Evolutionary conservation across 192 early-diverging fungal species (phyloP).

Genomic region (Backusella liffmaniae): DNA sequence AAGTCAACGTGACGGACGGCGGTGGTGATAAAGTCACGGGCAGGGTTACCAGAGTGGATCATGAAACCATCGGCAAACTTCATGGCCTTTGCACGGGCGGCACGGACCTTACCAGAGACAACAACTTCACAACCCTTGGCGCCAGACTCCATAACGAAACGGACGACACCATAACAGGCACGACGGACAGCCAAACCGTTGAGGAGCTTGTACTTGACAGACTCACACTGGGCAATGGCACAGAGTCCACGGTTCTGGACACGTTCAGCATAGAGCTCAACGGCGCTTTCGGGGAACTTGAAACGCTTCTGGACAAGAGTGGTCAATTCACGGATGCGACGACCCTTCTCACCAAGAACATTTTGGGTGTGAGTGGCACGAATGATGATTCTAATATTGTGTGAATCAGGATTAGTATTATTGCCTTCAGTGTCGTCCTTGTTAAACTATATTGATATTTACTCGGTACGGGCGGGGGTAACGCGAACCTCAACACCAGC

Average conservation of each 20-base stretch:
- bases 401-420: background rate
- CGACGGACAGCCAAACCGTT: constrained; percentile 94
- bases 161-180: constrained; percentile 97
- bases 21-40: constrained; percentile 91
- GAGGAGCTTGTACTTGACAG: constrained; percentile 96
- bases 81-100: constrained; percentile 99
- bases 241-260: constrained; percentile 96
- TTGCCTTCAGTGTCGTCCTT: too few relatives aligned
- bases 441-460: background rate
- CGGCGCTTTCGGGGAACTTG: constrained; percentile 98
- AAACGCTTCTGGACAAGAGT: constrained; percentile 99
- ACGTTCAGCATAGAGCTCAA: constrained; percentile 98
- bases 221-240: constrained; percentile 98
- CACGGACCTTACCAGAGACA: constrained; percentile 99
- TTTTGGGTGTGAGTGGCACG: constrained; percentile 98
- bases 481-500: constrained; percentile 99
- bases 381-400: constrained; percentile 78
- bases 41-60: constrained; percentile 99
- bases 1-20: constrained; percentile 97
- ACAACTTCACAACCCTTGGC: constrained; percentile 99
- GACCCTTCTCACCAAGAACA: constrained; percentile 97
- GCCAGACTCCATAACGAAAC: constrained; percentile 98
- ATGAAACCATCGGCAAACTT: constrained; percentile 99
- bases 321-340: constrained; percentile 98
- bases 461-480: constrained; percentile 96